phyloP scores from a whole-genome alignment of 2,329 filamentous ascomycete genomes.

The Bipolaris oryzae region DNA sequence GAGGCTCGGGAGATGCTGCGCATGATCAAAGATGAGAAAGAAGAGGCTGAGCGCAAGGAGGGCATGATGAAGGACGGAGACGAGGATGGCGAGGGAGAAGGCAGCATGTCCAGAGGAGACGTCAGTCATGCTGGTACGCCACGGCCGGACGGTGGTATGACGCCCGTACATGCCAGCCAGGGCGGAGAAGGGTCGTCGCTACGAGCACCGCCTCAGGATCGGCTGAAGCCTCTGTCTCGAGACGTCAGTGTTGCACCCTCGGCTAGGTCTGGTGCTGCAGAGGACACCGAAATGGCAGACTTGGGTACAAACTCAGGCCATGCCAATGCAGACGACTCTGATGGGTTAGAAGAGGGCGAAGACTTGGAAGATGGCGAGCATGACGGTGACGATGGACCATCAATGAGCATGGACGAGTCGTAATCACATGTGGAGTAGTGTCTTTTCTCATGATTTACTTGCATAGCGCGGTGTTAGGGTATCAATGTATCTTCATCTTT shows the following conservation, averaged over 20 bases:
- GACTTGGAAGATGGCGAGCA: slow-evolving; percentile 42
- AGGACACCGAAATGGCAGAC: slow-evolving; percentile 43
- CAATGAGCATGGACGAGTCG: slow-evolving; percentile 39
- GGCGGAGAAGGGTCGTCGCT: slow-evolving; percentile 36
- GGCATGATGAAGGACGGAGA: slow-evolving; percentile 60
- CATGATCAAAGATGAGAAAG: slow-evolving; percentile 92
- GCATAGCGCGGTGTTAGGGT: slow-evolving; percentile 46
- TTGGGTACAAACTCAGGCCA: slow-evolving; percentile 29
- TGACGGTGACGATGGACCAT: slow-evolving; percentile 30
- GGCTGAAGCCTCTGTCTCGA: slow-evolving; percentile 40
- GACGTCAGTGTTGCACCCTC: slow-evolving; percentile 35
- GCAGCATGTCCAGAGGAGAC: slow-evolving; percentile 44
- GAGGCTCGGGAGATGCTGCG: slow-evolving; percentile 86
- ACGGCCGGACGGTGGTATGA: slow-evolving; percentile 49
- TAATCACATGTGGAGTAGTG: slow-evolving; percentile 16
- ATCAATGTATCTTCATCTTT: slow-evolving; percentile 14
- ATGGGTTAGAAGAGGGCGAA: slow-evolving; percentile 42
- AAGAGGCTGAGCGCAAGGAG: slow-evolving; percentile 86
- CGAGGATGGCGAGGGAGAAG: slow-evolving; percentile 50
- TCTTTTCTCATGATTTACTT: slow-evolving; percentile 14
- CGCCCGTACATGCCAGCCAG: slow-evolving; percentile 48
- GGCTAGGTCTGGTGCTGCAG: slow-evolving; percentile 29
- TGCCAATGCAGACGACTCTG: slow-evolving; percentile 39
- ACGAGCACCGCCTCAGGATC: slow-evolving; percentile 40
- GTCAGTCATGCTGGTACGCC: slow-evolving; percentile 55